Conservation (phyloP, 352 stramenopile species). For the Globisporangium splendens region DNA sequence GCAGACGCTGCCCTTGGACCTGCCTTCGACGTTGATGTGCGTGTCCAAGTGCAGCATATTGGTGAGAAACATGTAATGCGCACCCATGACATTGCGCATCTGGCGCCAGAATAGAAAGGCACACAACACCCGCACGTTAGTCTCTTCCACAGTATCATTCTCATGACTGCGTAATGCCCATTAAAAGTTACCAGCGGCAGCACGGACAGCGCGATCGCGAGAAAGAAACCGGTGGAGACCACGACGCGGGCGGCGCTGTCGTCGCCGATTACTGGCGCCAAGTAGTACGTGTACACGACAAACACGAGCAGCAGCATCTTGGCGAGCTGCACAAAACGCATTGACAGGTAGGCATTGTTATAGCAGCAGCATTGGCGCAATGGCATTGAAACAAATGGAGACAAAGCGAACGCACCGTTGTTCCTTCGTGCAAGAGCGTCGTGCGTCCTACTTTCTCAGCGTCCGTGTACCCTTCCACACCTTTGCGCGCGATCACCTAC, state of each 20-base stretch:
- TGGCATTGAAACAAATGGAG: too few relatives aligned
- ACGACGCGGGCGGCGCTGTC: conserved; percentile 48
- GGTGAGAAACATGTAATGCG: conserved; percentile 73
- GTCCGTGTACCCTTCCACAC: conserved; percentile 55
- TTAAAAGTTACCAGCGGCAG: conserved; percentile 65
- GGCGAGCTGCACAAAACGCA: conserved; percentile 26
- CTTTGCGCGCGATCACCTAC: conserved; percentile 57
- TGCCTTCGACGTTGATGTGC: conserved; percentile 40
- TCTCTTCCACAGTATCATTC: too few relatives aligned
- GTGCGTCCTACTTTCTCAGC: conserved; percentile 53
- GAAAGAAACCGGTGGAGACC: conserved; percentile 67
- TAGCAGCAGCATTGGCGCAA: neutral
- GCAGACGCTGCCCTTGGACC: conserved; percentile 39
- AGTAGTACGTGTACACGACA: conserved; percentile 73
- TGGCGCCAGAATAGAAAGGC: conserved; percentile 10
- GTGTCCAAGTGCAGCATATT: conserved; percentile 67
- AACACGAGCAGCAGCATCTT: conserved; percentile 70
- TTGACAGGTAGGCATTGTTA: neutral
- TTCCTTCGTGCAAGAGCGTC: conserved; percentile 67
- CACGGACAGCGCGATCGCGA: conserved; percentile 51
- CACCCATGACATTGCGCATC: conserved; percentile 68
- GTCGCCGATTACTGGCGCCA: conserved; percentile 48
- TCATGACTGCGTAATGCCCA: too few relatives aligned
- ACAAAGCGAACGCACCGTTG: conserved; percentile 22
- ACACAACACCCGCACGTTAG: neutral